Evolutionary conservation across 225 moss, liverwort and hornwort genomes (phyloP).

Genomic region (Bryoerythrophyllum caledonicum): DNA sequence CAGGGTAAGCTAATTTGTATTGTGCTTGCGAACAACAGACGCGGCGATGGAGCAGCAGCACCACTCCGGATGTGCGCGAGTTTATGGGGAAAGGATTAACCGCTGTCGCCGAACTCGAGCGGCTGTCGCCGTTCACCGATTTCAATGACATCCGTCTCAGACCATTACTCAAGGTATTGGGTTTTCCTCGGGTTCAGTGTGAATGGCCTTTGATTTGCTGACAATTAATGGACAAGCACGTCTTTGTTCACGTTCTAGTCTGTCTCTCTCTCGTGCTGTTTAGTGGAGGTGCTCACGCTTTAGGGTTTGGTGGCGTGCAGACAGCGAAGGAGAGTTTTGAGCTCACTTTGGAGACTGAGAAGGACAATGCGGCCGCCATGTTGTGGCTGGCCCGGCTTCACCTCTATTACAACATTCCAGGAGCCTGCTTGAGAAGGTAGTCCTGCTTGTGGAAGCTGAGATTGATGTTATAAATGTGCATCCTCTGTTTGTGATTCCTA

Average conservation of each 20-base stretch:
- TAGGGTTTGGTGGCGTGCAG: conserved; percentile 40
- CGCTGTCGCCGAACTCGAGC: conserved; percentile 72
- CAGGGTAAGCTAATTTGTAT: conserved; percentile 1
- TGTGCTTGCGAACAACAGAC: conserved; percentile 29
- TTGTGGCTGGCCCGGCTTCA: conserved; percentile 85
- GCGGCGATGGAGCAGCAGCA: conserved; percentile 43
- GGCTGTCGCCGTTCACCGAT: conserved; percentile 60
- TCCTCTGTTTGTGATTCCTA: not conserved
- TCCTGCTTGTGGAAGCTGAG: not conserved
- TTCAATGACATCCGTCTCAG: conserved; percentile 73
- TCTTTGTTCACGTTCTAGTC: no score
- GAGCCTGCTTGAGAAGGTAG: conserved; percentile 75
- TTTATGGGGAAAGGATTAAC: conserved; percentile 72
- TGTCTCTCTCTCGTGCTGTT: not conserved
- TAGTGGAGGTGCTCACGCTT: conserved; percentile 9
- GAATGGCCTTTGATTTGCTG: not conserved
- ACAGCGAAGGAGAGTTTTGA: conserved; percentile 93
- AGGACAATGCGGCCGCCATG: conserved; percentile 69
- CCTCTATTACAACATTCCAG: conserved; percentile 86
- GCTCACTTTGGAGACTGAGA: conserved; percentile 75
- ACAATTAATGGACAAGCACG: not conserved
- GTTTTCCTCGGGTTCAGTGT: no score
- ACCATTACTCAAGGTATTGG: conserved; percentile 77
- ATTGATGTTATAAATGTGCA: not conserved
- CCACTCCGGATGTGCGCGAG: conserved; percentile 63